A percentile compares a stretch with the other conserved stretches of the same genome.
These are phyloP conservation scores for Dictyostelium discoideum DNA, from an alignment of 78 protist genomes.

Conservation along the genomic window DNA sequence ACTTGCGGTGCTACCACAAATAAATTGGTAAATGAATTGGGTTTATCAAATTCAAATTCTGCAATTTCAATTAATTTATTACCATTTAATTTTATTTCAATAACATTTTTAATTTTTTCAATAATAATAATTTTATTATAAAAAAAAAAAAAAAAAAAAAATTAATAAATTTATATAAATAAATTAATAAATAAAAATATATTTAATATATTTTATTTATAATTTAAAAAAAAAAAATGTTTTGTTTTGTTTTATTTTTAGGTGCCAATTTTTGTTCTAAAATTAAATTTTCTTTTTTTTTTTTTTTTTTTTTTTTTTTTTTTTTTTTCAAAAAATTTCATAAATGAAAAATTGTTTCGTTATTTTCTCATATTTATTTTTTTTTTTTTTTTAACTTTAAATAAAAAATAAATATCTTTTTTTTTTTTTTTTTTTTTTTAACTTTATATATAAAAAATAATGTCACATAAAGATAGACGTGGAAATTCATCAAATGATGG, in stretches of 20 bases:
- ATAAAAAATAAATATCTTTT: not conserved
- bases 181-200: not conserved
- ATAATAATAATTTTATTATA: not conserved
- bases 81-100: not conserved
- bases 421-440: not conserved
- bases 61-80: not conserved
- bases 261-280: too few relatives aligned
- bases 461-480: slow-evolving; percentile 26
- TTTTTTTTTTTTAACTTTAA: not conserved
- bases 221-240: not conserved
- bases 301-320: too few relatives aligned
- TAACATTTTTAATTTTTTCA: not conserved
- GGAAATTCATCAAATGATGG: not conserved
- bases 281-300: too few relatives aligned
- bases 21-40: not conserved
- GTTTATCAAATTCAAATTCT: not conserved
- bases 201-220: too few relatives aligned
- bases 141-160: not conserved
- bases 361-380: not conserved
- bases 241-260: not conserved
- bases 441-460: not conserved
- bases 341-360: not conserved
- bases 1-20: not conserved
- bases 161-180: not conserved
- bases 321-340: not conserved